These are phyloP conservation scores for Trichothecium sympodiale DNA, from an alignment of 2,329 filamentous ascomycete genomes.

Conservation along the genomic window DNA sequence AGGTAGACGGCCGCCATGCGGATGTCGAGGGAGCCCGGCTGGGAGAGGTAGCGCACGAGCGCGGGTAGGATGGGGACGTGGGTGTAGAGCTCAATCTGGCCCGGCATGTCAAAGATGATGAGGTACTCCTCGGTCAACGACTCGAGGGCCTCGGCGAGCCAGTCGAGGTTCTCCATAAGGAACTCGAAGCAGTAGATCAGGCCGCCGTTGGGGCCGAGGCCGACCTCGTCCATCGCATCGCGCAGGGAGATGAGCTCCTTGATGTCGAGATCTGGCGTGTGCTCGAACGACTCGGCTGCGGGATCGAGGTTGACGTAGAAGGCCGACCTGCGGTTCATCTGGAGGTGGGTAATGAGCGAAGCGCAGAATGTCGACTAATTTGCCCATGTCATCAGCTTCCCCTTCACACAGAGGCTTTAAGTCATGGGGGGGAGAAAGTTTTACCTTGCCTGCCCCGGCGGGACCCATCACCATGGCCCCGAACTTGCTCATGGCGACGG, in stretches of 20 bases:
- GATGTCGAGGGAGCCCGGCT: conserved; percentile 72
- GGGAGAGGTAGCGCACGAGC: conserved; percentile 70
- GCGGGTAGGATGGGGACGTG: conserved; percentile 87
- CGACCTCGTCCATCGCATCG: conserved; percentile 94
- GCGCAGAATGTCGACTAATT: conserved; percentile 96
- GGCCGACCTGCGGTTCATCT: conserved; percentile 81
- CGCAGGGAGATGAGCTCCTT: conserved; percentile 87
- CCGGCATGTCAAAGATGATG: conserved; percentile 97
- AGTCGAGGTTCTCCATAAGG: conserved; percentile 87
- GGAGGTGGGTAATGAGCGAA: conserved; percentile 83
- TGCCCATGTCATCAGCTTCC: no score
- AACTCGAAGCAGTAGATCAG: conserved; percentile 97
- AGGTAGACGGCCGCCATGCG: conserved; percentile 89
- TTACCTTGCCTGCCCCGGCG: conserved; percentile 82
- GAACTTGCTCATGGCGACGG: conserved; percentile 71
- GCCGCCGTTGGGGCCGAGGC: conserved; percentile 81
- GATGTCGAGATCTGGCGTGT: conserved; percentile 88
- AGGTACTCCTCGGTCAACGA: conserved; percentile 87
- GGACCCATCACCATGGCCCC: conserved; percentile 94
- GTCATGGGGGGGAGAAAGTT: no score
- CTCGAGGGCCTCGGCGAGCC: conserved; percentile 75
- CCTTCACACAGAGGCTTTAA: no score
- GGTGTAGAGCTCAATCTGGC: conserved; percentile 97
- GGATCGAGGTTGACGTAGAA: conserved; percentile 99
- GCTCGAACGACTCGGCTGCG: conserved; percentile 84